Percentiles rank a stretch among this genome's conserved stretches.
Evolutionary conservation across 1,284 basidiomycete genomes (phyloP).

Genomic region (Porogramme epimiltina): DNA sequence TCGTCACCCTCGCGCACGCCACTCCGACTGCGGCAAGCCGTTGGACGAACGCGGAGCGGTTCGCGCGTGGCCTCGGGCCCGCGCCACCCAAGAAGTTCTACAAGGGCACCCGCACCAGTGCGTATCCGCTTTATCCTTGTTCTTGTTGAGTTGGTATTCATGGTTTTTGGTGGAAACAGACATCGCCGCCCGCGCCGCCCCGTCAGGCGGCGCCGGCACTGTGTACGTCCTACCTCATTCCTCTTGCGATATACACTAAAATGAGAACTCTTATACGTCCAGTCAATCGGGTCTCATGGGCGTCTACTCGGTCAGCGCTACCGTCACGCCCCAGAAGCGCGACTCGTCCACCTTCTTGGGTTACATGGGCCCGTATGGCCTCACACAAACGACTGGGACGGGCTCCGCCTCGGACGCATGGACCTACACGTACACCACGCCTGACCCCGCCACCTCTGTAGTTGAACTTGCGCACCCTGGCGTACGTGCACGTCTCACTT

Average conservation of each 20-base stretch:
- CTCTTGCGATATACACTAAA: not conserved
- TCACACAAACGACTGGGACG: not conserved
- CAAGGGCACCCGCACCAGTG: conserved; percentile 7
- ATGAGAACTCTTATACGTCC: not conserved
- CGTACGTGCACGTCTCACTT: not conserved
- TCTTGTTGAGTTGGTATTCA: not conserved
- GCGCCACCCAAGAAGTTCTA: conserved; percentile 11
- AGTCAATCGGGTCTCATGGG: not conserved
- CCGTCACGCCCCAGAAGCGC: not conserved
- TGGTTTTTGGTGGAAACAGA: too few relatives aligned
- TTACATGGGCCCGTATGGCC: conserved; percentile 5
- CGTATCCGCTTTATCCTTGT: not conserved
- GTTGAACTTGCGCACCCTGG: conserved; percentile 5
- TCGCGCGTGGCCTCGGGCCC: conserved; percentile 11
- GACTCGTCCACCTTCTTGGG: not conserved
- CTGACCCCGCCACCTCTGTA: not conserved
- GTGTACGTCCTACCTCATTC: not conserved
- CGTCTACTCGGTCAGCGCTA: not conserved
- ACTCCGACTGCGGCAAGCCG: conserved; percentile 3
- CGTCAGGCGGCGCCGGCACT: conserved; percentile 1
- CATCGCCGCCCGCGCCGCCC: conserved; percentile 9
- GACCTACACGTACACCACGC: conserved; percentile 4
- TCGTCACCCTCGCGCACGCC: conserved; percentile 14
- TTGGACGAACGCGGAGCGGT: conserved; percentile 13
- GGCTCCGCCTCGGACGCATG: not conserved